Evolutionary conservation across 2,329 filamentous ascomycete species (phyloP).

Genomic region (Basipetospora chlamydospora): DNA sequence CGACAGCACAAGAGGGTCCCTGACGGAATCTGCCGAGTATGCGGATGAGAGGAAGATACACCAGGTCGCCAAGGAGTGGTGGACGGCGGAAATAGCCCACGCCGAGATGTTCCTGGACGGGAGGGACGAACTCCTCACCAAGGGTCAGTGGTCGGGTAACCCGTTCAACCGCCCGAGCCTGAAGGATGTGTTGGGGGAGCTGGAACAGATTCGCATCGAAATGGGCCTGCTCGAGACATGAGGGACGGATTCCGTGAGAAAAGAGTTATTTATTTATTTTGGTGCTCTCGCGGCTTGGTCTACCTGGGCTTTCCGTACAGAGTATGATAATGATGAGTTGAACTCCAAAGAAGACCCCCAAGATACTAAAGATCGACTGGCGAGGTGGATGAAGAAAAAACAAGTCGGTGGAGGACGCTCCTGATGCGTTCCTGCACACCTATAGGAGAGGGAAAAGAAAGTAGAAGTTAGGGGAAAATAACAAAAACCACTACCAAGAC

Average conservation of each 20-base stretch:
- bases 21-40: constrained; percentile 14
- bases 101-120: constrained; percentile 31
- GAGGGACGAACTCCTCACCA: constrained; percentile 21
- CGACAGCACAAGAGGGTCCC: constrained; percentile 7
- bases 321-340: too few relatives aligned
- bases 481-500: neutral
- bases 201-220: constrained; percentile 12
- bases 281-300: too few relatives aligned
- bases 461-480: neutral
- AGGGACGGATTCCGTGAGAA: neutral
- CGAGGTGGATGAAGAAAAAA: constrained; percentile 1
- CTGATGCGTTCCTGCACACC: too few relatives aligned
- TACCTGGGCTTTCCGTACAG: too few relatives aligned
- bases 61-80: constrained; percentile 27
- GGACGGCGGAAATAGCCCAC: constrained; percentile 29
- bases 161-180: constrained; percentile 33
- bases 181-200: constrained; percentile 23
- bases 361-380: neutral
- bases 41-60: neutral
- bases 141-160: constrained; percentile 34
- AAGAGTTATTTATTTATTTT: too few relatives aligned
- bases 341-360: neutral
- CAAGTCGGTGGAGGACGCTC: too few relatives aligned
- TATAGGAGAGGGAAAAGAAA: constrained; percentile 1
- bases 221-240: neutral